Percentiles rank a stretch among this genome's conserved stretches.
These are phyloP conservation scores for Cyclotella baltica DNA, from an alignment of 108 stramenopile species.

Conservation along the genomic window DNA sequence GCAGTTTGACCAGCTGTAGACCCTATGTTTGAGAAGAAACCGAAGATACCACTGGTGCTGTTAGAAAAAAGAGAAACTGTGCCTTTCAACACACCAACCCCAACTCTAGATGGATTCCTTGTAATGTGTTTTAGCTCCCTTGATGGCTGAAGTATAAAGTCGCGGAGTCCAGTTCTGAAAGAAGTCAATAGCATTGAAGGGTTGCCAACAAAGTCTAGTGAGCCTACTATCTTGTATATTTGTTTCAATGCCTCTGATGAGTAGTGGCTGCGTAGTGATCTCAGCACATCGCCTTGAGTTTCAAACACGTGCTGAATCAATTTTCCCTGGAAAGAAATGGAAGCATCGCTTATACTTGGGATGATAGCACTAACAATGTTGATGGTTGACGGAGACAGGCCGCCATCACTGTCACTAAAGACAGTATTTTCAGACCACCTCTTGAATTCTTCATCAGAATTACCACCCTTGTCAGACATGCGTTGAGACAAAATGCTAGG, in stretches of 20 bases:
- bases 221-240: slow-evolving; percentile 94
- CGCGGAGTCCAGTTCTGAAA: slow-evolving; percentile 89
- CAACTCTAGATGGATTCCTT: slow-evolving; percentile 88
- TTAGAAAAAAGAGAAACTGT: slow-evolving; percentile 93
- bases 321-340: slow-evolving; percentile 87
- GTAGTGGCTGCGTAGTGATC: slow-evolving; percentile 45
- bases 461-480: background rate
- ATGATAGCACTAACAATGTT: slow-evolving; percentile 58
- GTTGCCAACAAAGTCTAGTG: slow-evolving; percentile 95
- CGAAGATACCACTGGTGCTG: slow-evolving; percentile 91
- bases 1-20: slow-evolving; percentile 72
- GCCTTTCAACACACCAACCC: slow-evolving; percentile 93
- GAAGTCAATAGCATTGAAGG: slow-evolving; percentile 89
- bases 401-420: slow-evolving; percentile 21
- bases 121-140: slow-evolving; percentile 80
- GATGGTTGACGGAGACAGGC: slow-evolving; percentile 18
- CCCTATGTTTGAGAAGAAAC: slow-evolving; percentile 74
- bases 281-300: slow-evolving; percentile 46
- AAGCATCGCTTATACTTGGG: slow-evolving; percentile 88
- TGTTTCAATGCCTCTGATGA: slow-evolving; percentile 76
- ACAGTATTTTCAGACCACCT: slow-evolving; percentile 46
- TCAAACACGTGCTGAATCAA: slow-evolving; percentile 61
- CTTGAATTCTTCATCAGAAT: slow-evolving; percentile 44
- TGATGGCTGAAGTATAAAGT: slow-evolving; percentile 93
- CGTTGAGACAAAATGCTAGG: slow-evolving; percentile 11